A percentile compares a stretch with the other conserved stretches of the same genome.
phyloP scores from a whole-genome alignment of 345 rosid genomes.

The Populus davidiana region DNA sequence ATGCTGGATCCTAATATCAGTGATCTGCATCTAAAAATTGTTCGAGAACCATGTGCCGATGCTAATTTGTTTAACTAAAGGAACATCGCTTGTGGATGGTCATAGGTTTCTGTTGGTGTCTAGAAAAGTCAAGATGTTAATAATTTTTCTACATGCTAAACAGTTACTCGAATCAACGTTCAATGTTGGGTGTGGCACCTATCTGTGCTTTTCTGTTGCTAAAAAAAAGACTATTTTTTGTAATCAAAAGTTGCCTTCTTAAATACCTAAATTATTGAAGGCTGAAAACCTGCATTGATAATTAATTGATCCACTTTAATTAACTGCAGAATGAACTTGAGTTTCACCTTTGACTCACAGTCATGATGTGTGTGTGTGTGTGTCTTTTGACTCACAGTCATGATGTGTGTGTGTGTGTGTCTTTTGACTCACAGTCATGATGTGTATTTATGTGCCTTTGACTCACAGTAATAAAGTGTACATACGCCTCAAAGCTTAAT shows the following conservation, averaged over 20 bases:
- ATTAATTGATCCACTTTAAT: not conserved
- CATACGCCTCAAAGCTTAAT: not conserved
- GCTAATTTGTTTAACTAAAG: not conserved
- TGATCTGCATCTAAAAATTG: not conserved
- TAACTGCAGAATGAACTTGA: too few species aligned
- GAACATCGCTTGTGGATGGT: too few species aligned
- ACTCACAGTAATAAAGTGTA: too few species aligned
- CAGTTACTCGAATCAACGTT: not conserved
- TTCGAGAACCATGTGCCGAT: not conserved
- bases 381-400: too few species aligned
- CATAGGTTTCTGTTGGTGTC: not conserved
- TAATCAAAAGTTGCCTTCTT: not conserved
- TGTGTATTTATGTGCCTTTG: not conserved
- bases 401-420: too few species aligned
- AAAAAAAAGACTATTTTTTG: not conserved
- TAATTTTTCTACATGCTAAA: not conserved
- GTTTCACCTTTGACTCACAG: too few species aligned
- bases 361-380: too few species aligned
- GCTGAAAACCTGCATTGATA: not conserved
- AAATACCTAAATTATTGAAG: not conserved
- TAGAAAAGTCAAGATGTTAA: not conserved
- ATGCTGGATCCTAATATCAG: not conserved
- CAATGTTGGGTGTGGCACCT: not conserved
- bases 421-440: too few species aligned
- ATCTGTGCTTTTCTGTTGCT: not conserved